A percentile compares a stretch with the other conserved stretches of the same genome.
phyloP scores from a whole-genome alignment of 768 basidiomycete species.

The Fomitopsis pulvina region DNA sequence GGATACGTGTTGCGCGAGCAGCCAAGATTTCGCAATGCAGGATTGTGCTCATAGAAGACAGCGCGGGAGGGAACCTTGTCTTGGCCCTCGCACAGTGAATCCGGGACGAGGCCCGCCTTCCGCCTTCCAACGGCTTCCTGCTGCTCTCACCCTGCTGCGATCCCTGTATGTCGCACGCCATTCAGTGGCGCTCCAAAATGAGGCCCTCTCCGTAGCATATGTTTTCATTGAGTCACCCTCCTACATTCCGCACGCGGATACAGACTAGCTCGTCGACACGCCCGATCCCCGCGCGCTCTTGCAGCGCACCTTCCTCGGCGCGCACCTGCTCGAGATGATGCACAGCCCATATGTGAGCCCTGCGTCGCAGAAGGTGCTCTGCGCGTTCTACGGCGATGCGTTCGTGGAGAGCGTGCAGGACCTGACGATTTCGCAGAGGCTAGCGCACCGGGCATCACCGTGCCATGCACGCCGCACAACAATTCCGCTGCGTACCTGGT shows the following conservation, averaged over 20 bases:
- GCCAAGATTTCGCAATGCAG: slow-evolving; percentile 19
- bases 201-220: slow-evolving; percentile 29
- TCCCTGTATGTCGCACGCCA: slow-evolving; percentile 20
- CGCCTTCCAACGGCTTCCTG: slow-evolving; percentile 38
- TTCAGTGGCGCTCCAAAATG: slow-evolving; percentile 14
- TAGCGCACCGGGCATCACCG: slow-evolving; percentile 15
- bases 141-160: slow-evolving; percentile 38
- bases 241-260: slow-evolving; percentile 39
- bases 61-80: slow-evolving; percentile 48
- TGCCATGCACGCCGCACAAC: slow-evolving; percentile 5
- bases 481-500: slow-evolving; percentile 1
- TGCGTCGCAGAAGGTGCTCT: slow-evolving; percentile 26
- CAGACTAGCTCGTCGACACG: slow-evolving; percentile 48
- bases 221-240: slow-evolving; percentile 42
- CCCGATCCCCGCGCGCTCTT: slow-evolving; percentile 46
- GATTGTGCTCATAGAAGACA: slow-evolving; percentile 47
- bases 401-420: slow-evolving; percentile 21
- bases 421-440: slow-evolving; percentile 20
- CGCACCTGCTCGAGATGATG: slow-evolving; percentile 26
- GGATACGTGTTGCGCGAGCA: slow-evolving; percentile 5
- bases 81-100: slow-evolving; percentile 47
- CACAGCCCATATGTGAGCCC: slow-evolving; percentile 30
- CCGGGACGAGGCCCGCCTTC: slow-evolving; percentile 41
- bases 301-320: slow-evolving; percentile 48
- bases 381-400: slow-evolving; percentile 26